Base-by-base conservation (phyloP, 129 eudicot species). In the Oenanthe sinensis region DNA sequence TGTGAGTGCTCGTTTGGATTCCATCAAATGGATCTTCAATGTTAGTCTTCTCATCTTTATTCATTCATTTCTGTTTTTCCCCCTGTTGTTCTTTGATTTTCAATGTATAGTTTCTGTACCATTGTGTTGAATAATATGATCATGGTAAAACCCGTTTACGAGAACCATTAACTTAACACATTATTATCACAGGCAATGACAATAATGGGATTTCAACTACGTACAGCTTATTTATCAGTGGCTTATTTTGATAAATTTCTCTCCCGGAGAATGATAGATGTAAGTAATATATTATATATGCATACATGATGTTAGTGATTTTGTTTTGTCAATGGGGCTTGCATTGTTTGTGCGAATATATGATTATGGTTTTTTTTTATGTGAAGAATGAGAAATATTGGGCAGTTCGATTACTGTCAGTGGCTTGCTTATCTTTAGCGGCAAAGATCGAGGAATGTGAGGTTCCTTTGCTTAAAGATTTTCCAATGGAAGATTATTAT, bases 351-450 rank as follows among this genome's bases (percentile, higher is more conserved):
- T 70, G 42, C 62, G 2, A 8, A 16, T 4, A 69, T 71, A 63
- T 67, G 47, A 44, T 45, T 52, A 45, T 68, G n/a, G 20, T 40
- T 14, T 77, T 19, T 19, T 47, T 81, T 71, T 65, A 49, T 60
- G 63, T 70, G 52, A 78, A 89, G 94, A 78, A 22, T 17, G 88
- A 87, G 2, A 86, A 91, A 75, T 69, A 50, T 9, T 89, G 98
- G 98, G 87, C 86, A 47, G 52, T 88, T 48, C 83, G 79, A 49
- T 76, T 91, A 78, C 50, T 91, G 68, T 79, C 91, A 16, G 69
- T 89, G 58, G 97, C 92, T 6, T 87, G 98, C 80, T 74, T 93
- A 10, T 87, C 92, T 8, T 75, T 93, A 82, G 98, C 98, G 46
- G 89, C 89, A 33, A 91, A 91, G 58, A 82, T 91, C 89, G 89